A percentile compares a stretch with the other conserved stretches of the same genome.
Conservation (phyloP, 139 green algal genomes). For the Chlamydomonas sp. region DNA sequence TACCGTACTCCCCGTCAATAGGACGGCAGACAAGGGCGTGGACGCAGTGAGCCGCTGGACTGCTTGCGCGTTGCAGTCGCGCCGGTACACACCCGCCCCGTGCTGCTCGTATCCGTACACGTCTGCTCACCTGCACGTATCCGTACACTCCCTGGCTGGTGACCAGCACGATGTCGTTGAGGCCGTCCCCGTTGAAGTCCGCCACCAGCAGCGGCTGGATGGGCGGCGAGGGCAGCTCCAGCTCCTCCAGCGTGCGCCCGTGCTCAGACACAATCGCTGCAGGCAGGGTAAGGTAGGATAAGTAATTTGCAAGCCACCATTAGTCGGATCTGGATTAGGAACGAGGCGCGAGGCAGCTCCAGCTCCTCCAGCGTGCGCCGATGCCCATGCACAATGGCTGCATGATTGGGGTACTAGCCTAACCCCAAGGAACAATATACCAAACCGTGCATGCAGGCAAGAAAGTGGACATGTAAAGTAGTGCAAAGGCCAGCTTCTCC, state of each 20-base stretch:
- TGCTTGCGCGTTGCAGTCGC: background rate
- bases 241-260: constrained; percentile 65
- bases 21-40: too few species aligned
- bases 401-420: too few species aligned
- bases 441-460: too few species aligned
- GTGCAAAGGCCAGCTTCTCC: constrained; percentile 71
- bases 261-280: constrained; percentile 77
- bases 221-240: constrained; percentile 74
- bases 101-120: background rate
- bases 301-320: too few species aligned
- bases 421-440: too few species aligned
- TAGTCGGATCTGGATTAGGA: too few species aligned
- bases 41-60: background rate
- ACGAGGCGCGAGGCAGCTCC: constrained; percentile 60
- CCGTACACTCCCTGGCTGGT: constrained; percentile 50
- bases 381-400: constrained; percentile 77
- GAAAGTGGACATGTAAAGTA: too few species aligned
- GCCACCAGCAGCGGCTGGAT: constrained; percentile 62
- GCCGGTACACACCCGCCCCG: background rate
- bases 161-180: constrained; percentile 90
- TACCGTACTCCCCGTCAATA: too few species aligned
- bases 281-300: too few species aligned
- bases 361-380: constrained; percentile 70
- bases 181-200: constrained; percentile 92
- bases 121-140: constrained; percentile 63